Base-by-base conservation (phyloP, 805 yeast species). In the Yarrowia bubula region DNA sequence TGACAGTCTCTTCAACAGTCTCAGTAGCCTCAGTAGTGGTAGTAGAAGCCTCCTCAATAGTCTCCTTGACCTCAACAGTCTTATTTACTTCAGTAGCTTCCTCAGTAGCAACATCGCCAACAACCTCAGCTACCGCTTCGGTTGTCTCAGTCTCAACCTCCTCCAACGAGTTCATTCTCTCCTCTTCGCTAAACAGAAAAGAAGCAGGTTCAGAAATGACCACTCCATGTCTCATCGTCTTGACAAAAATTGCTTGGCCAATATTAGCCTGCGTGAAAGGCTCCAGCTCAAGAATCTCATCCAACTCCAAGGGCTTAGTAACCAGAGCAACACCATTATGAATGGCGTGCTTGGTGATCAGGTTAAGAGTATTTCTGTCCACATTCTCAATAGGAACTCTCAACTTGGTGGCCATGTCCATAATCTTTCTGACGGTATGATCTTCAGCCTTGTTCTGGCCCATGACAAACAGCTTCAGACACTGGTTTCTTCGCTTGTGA, bases 261-360 rank as follows among this genome's bases (percentile, higher is more conserved):
- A 41, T 22, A 31, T 31, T 18, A 31, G 51, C 62, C 43, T 32
- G 35, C 4, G 41, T 63, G 32, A 33, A 62, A 6, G 66, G 67
- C 1, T 79, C 81, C 39, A 82, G 70, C 37, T 68, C 66, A 1
- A 67, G 14, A 71, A 74, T 62, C 64, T 74, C 66, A 68, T 80
- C 67, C 67, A 78, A 70, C 60, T 75, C 68, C 0, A 87, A 70
- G 8, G 86, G 84, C 67, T 83, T 83, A 0, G 93, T 83, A 71
- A 88, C 90, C 58, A 90, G 72, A 0, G 89, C 93, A 32, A 85
- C 80, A 15, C 93, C 93, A 74, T 92, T 91, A 76, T 91, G 96
- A 11, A 89, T 90, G 7, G 86, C 92, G 69, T 86, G 83, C 33
- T 82, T 79, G 28, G 91, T 81, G 70, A 89, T 73, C 7, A 78